These are phyloP conservation scores for Eucalyptus lansdowneana DNA, from an alignment of 345 rosid genomes.

Conservation along the genomic window DNA sequence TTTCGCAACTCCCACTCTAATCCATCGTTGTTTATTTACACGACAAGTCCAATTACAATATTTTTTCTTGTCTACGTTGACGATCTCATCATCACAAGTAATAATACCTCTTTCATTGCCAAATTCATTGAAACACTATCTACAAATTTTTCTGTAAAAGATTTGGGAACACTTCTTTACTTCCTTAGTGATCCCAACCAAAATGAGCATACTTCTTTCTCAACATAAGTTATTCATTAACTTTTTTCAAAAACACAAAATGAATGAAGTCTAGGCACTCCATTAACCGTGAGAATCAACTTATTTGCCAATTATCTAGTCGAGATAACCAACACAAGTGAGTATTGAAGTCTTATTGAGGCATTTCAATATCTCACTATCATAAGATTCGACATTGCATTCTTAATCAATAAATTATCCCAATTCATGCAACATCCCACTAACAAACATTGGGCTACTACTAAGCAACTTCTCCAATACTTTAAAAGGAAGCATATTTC, in stretches of 20 bases:
- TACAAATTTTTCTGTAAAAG: not conserved
- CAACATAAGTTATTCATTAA: not conserved
- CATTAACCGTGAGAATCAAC: not conserved
- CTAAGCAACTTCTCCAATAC: not conserved
- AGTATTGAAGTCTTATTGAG: not conserved
- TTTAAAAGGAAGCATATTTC: not conserved
- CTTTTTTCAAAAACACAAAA: not conserved
- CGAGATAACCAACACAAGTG: not conserved
- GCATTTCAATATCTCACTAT: not conserved
- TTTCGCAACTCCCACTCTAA: not conserved
- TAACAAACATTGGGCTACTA: not conserved
- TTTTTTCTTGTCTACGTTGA: not conserved
- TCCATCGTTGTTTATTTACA: not conserved
- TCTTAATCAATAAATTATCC: not conserved
- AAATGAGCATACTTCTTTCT: not conserved
- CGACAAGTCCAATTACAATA: too few relatives aligned
- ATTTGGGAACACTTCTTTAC: not conserved
- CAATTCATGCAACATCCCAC: not conserved
- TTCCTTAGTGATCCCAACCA: not conserved
- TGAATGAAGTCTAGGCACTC: not conserved
- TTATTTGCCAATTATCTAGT: not conserved
- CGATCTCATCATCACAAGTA: not conserved
- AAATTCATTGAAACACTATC: not conserved
- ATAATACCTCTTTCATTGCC: fast-evolving
- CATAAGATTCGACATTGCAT: not conserved